phyloP scores from a whole-genome alignment of 768 basidiomycete species.

The Leccinum boreale region DNA sequence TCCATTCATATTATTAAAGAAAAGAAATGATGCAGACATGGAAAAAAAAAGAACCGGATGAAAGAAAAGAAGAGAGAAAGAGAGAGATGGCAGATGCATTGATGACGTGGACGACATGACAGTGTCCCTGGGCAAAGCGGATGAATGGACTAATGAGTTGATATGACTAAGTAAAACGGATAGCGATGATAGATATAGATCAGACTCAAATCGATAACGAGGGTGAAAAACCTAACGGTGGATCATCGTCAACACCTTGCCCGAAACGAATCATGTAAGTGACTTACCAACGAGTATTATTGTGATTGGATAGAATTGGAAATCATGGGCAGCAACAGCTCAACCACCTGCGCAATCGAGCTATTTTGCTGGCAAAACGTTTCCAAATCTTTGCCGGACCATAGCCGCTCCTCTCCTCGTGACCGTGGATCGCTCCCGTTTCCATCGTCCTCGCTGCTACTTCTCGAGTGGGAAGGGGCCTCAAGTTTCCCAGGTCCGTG shows the following conservation, averaged over 20 bases:
- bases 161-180: slow-evolving; percentile 20
- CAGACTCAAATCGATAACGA: slow-evolving; percentile 23
- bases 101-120: slow-evolving; percentile 26
- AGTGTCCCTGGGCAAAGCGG: slow-evolving; percentile 22
- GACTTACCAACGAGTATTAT: slow-evolving; percentile 26
- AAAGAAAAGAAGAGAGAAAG: not conserved
- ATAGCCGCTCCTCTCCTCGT: slow-evolving; percentile 48
- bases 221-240: slow-evolving; percentile 9
- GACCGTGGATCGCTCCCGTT: slow-evolving; percentile 31
- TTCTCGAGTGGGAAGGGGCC: slow-evolving; percentile 27
- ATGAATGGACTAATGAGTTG: slow-evolving; percentile 29
- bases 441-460: slow-evolving; percentile 32
- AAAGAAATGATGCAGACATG: slow-evolving; percentile 18
- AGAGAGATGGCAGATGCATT: slow-evolving; percentile 16
- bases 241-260: slow-evolving; percentile 10
- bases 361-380: slow-evolving; percentile 89
- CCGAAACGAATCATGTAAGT: not conserved
- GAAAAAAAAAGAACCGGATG: slow-evolving; percentile 1
- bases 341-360: slow-evolving; percentile 71
- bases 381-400: slow-evolving; percentile 83
- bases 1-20: not conserved
- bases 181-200: slow-evolving; percentile 29
- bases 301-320: slow-evolving; percentile 35
- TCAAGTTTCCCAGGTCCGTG: slow-evolving; percentile 65
- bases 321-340: slow-evolving; percentile 52